A percentile compares a stretch with the other conserved stretches of the same genome.
These are phyloP conservation scores for Hippophae tibetana DNA, from an alignment of 306 rosid species.

Conservation along the genomic window DNA sequence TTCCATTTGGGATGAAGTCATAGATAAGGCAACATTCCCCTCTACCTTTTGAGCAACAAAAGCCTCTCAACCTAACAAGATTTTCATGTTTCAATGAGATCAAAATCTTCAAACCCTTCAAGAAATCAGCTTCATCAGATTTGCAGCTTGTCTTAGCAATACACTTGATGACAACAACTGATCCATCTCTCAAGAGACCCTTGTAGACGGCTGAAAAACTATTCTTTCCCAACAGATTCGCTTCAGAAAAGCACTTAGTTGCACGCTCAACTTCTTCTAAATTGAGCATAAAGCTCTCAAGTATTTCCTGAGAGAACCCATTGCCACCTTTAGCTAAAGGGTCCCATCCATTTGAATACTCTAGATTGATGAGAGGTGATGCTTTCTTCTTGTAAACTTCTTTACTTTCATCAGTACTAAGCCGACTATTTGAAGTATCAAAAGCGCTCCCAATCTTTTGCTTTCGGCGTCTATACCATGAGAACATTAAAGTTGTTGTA, in stretches of 20 bases:
- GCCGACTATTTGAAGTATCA: constrained; percentile 25
- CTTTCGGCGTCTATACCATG: constrained; percentile 28
- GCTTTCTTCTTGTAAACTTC: constrained; percentile 26
- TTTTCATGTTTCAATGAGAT: constrained; percentile 62
- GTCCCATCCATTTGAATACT: constrained; percentile 51
- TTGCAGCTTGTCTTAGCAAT: constrained; percentile 74
- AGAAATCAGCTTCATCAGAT: constrained; percentile 65
- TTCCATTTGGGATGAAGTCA: constrained; percentile 54
- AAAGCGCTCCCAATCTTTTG: constrained; percentile 35
- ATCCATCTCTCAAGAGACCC: constrained; percentile 68
- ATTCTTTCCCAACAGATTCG: constrained; percentile 50
- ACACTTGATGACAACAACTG: constrained; percentile 58
- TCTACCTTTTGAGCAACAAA: constrained; percentile 71
- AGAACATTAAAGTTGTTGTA: constrained; percentile 27
- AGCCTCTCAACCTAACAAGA: constrained; percentile 74
- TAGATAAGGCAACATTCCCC: constrained; percentile 78
- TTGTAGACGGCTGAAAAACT: constrained; percentile 45
- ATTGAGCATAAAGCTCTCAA: constrained; percentile 39
- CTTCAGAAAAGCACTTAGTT: constrained; percentile 42
- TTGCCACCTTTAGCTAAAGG: constrained; percentile 35
- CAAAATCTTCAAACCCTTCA: constrained; percentile 70
- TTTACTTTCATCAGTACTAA: constrained; percentile 30
- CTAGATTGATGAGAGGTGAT: constrained; percentile 46
- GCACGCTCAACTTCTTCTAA: constrained; percentile 46
- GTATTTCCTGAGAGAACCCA: constrained; percentile 40